Conservation (phyloP, 139 green algal genomes). For the Tetratostichococcus sp. region DNA sequence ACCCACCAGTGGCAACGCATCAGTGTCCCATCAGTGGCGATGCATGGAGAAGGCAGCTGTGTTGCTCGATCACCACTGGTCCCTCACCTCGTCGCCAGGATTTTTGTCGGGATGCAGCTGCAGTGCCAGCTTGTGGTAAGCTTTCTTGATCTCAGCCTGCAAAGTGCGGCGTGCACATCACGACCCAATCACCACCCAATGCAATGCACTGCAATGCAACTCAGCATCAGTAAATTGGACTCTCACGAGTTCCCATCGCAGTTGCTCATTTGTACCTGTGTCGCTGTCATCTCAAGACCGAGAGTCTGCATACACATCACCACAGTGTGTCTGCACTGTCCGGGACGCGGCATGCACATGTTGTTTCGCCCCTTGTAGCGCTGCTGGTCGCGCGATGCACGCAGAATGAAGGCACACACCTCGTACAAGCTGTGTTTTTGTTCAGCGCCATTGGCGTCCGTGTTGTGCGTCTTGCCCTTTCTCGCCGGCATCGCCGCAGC, state of each 20-base stretch:
- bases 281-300: conserved; percentile 48
- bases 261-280: conserved; percentile 20
- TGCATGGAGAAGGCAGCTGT: no score
- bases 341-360: no score
- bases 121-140: conserved; percentile 81
- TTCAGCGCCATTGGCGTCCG: background rate
- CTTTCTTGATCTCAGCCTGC: conserved; percentile 72
- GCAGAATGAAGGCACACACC: background rate
- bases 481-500: no score
- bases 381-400: no score
- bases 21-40: no score
- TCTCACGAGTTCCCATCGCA: no score
- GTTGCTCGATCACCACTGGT: no score
- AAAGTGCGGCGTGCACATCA: background rate
- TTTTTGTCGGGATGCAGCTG: conserved; percentile 93
- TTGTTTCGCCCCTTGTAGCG: no score
- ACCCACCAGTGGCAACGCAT: no score
- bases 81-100: conserved; percentile 46
- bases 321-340: no score
- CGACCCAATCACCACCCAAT: background rate
- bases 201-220: background rate
- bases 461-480: background rate
- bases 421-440: background rate
- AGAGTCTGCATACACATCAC: conserved; percentile 41
- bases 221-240: no score